Base-by-base conservation (phyloP, 2,329 filamentous ascomycete genomes). In the Pezicula radicicola region DNA sequence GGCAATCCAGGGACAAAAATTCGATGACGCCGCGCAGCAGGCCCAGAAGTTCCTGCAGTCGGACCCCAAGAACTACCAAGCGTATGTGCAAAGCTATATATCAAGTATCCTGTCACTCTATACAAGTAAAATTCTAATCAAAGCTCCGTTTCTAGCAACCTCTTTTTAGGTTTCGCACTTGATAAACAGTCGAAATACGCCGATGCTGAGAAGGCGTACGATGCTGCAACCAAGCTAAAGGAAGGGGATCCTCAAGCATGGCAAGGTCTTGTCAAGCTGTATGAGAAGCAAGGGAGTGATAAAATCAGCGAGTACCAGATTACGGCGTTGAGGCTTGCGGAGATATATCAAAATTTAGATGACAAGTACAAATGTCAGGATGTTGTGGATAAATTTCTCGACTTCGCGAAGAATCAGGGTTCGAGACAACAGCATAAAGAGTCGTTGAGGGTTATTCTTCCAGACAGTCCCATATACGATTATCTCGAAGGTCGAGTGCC, bases 241-340 rank as follows among this genome's bases (percentile, higher is more conserved):
- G 82, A 85, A 1, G 76, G 82, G 16, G 91, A 97, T 60, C 75
- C 83, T n/a, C 88, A 93, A 63, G 89, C 89, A 59, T 97, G 90
- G 91, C 89, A 96, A 67, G 94, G 94, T 1, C 75, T 99, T 43
- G 81, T 94, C 68, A 89, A 86, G 63, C 71, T 97, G 28, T 97
- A 91, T 66, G 90, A 96, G 71, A 87, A 84, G 61, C 88, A 91
- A 64, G 85, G 83, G 15, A 70, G 75, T 28, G 78, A 80, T 50
- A 89, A 87, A 62, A 73, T 97, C 13, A 78, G 82, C 50, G 79
- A 86, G 46, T 96, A 96, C 65, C 86, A 88, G 45, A 74, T 83
- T 43, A 89, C 88, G 1, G 87, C 85, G 2, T 69, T 91, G 52
- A 84, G 79, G 54, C 76, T 97, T 42, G 91, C 89, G 7, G 78